Evolutionary conservation across 768 basidiomycete genomes (phyloP).

Genomic region (Naganishia vaughanmartiniae): DNA sequence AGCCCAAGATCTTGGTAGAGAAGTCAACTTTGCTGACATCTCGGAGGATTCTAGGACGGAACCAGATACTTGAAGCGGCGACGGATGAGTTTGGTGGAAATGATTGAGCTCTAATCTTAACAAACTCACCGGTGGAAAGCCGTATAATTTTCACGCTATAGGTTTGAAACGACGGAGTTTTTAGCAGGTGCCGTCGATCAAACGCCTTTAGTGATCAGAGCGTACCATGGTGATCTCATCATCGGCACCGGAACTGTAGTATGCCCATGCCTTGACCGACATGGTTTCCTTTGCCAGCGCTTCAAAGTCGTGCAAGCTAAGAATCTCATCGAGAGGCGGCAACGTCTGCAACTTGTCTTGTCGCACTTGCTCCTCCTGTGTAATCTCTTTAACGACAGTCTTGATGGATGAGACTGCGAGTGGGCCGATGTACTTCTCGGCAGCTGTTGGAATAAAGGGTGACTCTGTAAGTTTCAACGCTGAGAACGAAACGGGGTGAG

Average conservation of each 20-base stretch:
- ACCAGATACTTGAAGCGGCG: conserved; percentile 64
- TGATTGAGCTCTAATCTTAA: conserved; percentile 28
- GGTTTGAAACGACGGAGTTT: background rate
- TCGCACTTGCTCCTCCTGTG: conserved; percentile 68
- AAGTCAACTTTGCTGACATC: conserved; percentile 82
- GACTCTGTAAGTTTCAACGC: background rate
- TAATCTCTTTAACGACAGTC: conserved; percentile 57
- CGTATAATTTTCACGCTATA: conserved; percentile 73
- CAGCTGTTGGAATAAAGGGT: conserved; percentile 31
- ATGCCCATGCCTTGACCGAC: conserved; percentile 71
- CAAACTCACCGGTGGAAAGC: conserved; percentile 76
- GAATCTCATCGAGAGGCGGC: conserved; percentile 66
- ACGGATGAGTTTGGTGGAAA: conserved; percentile 51
- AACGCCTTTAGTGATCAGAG: conserved; percentile 12
- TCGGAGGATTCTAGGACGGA: conserved; percentile 76
- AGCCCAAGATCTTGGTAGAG: conserved; percentile 75
- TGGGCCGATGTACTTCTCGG: conserved; percentile 68
- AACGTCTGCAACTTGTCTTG: conserved; percentile 63
- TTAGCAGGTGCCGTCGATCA: background rate
- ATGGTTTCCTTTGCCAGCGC: conserved; percentile 72
- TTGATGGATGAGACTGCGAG: conserved; percentile 62
- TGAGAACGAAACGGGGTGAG: conserved; percentile 22
- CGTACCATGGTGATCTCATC: conserved; percentile 70
- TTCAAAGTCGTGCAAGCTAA: conserved; percentile 81
- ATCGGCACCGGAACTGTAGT: conserved; percentile 82